Conservation (phyloP, 2,329 filamentous ascomycete genomes). For the Trichoderma sp. region DNA sequence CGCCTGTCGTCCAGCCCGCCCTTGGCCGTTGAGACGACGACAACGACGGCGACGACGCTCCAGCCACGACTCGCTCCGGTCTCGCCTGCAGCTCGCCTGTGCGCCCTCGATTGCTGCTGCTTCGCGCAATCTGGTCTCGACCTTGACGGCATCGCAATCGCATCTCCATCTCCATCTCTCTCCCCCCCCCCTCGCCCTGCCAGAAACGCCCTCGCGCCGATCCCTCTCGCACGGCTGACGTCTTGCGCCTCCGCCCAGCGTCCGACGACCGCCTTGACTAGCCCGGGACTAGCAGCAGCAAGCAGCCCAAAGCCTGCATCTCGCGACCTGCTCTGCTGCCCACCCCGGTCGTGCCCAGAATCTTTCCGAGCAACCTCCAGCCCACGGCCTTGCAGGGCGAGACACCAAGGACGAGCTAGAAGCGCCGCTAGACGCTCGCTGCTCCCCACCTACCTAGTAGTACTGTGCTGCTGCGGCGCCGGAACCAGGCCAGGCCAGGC, state of each 20-base stretch:
- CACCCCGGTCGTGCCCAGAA: conserved; percentile 19
- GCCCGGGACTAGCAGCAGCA: conserved; percentile 15
- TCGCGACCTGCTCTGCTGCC: conserved; percentile 1
- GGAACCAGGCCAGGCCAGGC: conserved; percentile 22
- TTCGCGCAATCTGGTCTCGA: background rate
- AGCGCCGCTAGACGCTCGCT: conserved; percentile 27
- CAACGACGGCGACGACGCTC: too few relatives aligned
- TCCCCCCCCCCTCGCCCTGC: background rate
- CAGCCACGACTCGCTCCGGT: background rate
- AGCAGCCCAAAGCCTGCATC: conserved; percentile 24
- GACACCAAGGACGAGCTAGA: conserved; percentile 19
- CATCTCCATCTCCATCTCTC: too few relatives aligned
- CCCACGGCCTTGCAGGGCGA: conserved; percentile 23
- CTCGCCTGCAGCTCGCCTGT: conserved; percentile 14
- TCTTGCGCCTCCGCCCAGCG: conserved; percentile 25
- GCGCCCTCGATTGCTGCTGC: background rate
- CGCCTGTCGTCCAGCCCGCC: too few relatives aligned
- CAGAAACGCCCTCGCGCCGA: conserved; percentile 25
- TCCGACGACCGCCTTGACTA: too few relatives aligned
- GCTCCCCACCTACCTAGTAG: too few relatives aligned
- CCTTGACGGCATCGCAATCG: background rate
- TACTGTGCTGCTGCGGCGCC: conserved; percentile 17
- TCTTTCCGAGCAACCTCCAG: conserved; percentile 23
- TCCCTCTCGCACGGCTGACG: conserved; percentile 28
- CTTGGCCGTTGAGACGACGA: background rate